These are phyloP conservation scores for Cyberlindnera sargentensis DNA, from an alignment of 805 yeast genomes.

Conservation along the genomic window DNA sequence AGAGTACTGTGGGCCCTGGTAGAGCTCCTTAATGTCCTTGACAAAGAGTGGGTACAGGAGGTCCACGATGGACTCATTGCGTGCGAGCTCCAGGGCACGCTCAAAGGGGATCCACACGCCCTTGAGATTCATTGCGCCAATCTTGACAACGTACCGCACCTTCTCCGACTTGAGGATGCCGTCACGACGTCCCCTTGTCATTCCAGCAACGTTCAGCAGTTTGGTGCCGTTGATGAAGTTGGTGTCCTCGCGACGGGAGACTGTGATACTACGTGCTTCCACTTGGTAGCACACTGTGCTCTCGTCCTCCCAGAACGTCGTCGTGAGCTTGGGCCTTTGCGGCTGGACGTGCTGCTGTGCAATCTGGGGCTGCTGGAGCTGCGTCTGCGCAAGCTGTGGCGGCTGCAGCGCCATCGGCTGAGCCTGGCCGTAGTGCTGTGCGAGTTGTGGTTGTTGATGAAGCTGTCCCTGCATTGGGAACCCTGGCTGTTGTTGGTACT, in stretches of 20 bases:
- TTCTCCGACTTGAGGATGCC: conserved; percentile 64
- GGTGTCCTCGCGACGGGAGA: conserved; percentile 64
- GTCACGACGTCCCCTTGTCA: conserved; percentile 69
- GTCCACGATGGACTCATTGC: conserved; percentile 58
- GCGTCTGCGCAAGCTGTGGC: not conserved
- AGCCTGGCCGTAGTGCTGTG: not conserved
- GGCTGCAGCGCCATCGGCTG: conserved; percentile 1
- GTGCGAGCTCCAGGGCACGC: conserved; percentile 62
- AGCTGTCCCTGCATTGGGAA: not conserved
- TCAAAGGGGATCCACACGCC: conserved; percentile 77
- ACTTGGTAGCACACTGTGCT: conserved; percentile 67
- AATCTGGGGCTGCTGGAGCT: not conserved
- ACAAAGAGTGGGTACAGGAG: conserved; percentile 52
- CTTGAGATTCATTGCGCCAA: conserved; percentile 69
- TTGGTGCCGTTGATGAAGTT: conserved; percentile 71
- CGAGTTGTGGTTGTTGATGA: conserved; percentile 1
- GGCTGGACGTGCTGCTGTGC: not conserved
- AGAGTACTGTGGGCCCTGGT: conserved; percentile 25
- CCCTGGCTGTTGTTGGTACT: conserved; percentile 2
- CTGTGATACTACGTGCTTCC: conserved; percentile 60
- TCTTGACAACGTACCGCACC: conserved; percentile 61
- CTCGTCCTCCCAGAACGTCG: conserved; percentile 75
- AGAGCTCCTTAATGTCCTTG: conserved; percentile 48
- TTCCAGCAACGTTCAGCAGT: conserved; percentile 59
- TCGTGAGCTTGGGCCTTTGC: conserved; percentile 53